Conservation (phyloP, 768 basidiomycete genomes). For the Trametes elegans region DNA sequence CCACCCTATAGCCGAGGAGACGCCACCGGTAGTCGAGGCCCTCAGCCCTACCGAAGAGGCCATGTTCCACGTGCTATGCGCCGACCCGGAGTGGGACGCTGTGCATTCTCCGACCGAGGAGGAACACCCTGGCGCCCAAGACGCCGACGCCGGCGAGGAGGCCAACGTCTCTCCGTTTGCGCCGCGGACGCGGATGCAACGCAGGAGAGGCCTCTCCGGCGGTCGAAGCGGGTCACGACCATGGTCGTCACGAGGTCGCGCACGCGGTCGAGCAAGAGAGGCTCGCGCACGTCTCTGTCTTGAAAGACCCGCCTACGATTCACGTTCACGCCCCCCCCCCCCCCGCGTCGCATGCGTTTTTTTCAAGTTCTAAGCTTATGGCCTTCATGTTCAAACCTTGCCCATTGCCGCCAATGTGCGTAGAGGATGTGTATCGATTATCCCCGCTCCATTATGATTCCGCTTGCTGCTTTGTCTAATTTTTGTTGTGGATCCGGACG, state of each 20-base stretch:
- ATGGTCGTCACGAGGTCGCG: conserved; percentile 51
- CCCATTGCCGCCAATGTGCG: background rate
- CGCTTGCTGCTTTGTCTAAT: conserved; percentile 9
- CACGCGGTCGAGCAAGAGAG: conserved; percentile 41
- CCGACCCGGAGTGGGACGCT: conserved; percentile 41
- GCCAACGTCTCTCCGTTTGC: no score
- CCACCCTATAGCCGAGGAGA: conserved; percentile 9
- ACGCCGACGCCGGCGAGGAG: no score
- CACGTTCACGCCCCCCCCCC: background rate
- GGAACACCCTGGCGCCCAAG: no score
- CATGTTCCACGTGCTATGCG: conserved; percentile 64
- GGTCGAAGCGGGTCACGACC: conserved; percentile 70
- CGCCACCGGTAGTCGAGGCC: conserved; percentile 33
- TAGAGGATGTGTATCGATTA: conserved; percentile 25
- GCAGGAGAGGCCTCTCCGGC: conserved; percentile 44
- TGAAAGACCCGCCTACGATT: conserved; percentile 18
- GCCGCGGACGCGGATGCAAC: conserved; percentile 9
- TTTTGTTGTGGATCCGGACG: conserved; percentile 6
- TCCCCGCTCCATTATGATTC: conserved; percentile 11
- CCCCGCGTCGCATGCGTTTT: conserved; percentile 10
- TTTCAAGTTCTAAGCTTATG: conserved; percentile 25
- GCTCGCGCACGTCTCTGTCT: conserved; percentile 29
- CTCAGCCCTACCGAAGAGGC: conserved; percentile 70
- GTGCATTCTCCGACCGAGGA: conserved; percentile 31
- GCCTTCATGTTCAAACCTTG: conserved; percentile 17